phyloP scores from a whole-genome alignment of 1,284 basidiomycete species.

The Peniophora sp. region DNA sequence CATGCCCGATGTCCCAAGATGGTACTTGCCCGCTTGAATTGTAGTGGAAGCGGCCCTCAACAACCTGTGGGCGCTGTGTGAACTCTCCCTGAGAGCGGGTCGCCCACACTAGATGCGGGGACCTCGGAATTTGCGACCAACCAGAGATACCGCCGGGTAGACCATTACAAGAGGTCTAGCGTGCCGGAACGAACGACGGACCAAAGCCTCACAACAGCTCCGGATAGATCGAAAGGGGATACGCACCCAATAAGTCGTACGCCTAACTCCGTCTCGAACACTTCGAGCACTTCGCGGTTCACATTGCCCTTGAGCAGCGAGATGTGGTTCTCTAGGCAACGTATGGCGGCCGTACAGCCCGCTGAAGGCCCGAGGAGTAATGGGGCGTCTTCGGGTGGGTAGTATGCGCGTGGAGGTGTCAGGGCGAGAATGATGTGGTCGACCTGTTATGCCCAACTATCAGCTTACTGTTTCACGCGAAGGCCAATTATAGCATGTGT shows the following conservation, averaged over 20 bases:
- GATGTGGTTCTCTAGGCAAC: constrained; percentile 85
- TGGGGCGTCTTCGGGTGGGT: constrained; percentile 70
- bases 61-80: too few relatives aligned
- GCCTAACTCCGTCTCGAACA: constrained; percentile 96
- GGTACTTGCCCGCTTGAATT: too few relatives aligned
- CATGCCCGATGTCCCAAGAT: too few relatives aligned
- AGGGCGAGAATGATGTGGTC: constrained; percentile 86
- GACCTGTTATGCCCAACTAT: constrained; percentile 41
- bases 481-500: neutral
- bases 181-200: neutral
- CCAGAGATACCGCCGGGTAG: too few relatives aligned
- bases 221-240: neutral
- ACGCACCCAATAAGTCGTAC: constrained; percentile 83
- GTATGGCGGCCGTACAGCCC: constrained; percentile 82
- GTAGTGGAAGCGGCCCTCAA: too few relatives aligned
- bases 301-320: constrained; percentile 87
- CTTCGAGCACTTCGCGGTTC: constrained; percentile 92
- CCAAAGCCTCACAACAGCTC: neutral
- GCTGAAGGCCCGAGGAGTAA: constrained; percentile 79
- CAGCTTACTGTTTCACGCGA: neutral
- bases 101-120: too few relatives aligned
- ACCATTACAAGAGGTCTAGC: too few relatives aligned
- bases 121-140: too few relatives aligned
- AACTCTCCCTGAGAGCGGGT: neutral
- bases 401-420: constrained; percentile 86